A percentile compares a stretch with the other conserved stretches of the same genome.
These are phyloP conservation scores for Globisporangium cystogenes DNA, from an alignment of 352 stramenopile genomes.

Conservation along the genomic window DNA sequence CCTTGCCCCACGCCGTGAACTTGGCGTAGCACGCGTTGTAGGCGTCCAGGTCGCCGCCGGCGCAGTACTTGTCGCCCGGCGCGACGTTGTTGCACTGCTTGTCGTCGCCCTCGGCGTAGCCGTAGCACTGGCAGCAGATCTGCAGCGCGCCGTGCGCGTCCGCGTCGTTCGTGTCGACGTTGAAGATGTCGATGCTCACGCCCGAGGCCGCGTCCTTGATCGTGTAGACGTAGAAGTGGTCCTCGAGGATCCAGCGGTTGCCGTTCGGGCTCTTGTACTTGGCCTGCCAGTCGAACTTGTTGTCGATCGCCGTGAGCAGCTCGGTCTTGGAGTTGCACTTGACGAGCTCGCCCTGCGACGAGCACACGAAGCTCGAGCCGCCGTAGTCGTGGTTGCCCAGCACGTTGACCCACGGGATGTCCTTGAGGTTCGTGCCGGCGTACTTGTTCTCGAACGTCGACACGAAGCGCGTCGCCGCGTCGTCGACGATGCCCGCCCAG, in stretches of 20 bases:
- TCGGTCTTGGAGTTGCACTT: conserved; percentile 40
- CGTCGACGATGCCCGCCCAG: conserved; percentile 63
- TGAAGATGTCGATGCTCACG: conserved; percentile 83
- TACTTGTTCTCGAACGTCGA: conserved; percentile 82
- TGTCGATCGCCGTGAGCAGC: conserved; percentile 42
- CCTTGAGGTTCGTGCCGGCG: conserved; percentile 29
- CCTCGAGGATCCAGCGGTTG: conserved; percentile 76
- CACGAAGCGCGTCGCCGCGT: conserved; percentile 65
- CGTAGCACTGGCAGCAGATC: conserved; percentile 84
- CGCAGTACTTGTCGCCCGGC: conserved; percentile 43
- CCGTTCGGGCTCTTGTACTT: conserved; percentile 75
- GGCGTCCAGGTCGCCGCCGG: conserved; percentile 45
- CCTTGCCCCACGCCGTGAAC: conserved; percentile 60
- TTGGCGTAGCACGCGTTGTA: conserved; percentile 58
- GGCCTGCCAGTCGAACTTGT: conserved; percentile 70
- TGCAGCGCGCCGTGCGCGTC: conserved; percentile 58
- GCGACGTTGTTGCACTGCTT: conserved; percentile 45
- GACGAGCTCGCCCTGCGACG: conserved; percentile 24
- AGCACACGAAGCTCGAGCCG: conserved; percentile 72
- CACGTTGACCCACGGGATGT: conserved; percentile 80
- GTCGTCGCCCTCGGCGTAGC: conserved; percentile 47
- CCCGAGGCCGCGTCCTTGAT: conserved; percentile 47
- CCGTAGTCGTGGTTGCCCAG: conserved; percentile 87
- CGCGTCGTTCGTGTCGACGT: conserved; percentile 78
- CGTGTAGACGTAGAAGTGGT: conserved; percentile 80